A percentile compares a stretch with the other conserved stretches of the same genome.
phyloP scores from a whole-genome alignment of 1,284 basidiomycete genomes.

The Ceraceosorus guamensis region DNA sequence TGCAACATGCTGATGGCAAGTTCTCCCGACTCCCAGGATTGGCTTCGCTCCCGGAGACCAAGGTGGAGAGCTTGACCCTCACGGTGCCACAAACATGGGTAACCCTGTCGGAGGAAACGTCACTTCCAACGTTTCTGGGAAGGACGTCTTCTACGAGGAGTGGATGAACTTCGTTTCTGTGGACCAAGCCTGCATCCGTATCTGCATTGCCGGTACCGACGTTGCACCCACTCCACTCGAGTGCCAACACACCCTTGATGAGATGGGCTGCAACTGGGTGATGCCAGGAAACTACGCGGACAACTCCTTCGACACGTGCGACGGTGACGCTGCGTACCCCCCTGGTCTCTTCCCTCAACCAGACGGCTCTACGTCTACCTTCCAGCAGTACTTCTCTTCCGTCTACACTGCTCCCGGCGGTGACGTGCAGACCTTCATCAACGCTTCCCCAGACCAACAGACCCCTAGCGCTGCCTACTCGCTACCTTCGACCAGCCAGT shows the following conservation, averaged over 20 bases:
- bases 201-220: constrained; percentile 44
- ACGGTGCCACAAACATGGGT: constrained; percentile 49
- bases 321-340: constrained; percentile 46
- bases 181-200: constrained; percentile 46
- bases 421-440: constrained; percentile 33
- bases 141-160: constrained; percentile 54
- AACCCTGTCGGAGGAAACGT: constrained; percentile 56
- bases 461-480: constrained; percentile 45
- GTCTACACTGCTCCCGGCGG: constrained; percentile 25
- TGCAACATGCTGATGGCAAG: not conserved
- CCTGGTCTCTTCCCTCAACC: constrained; percentile 40
- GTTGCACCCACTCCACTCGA: constrained; percentile 28
- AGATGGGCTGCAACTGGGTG: constrained; percentile 49
- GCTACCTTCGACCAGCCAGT: constrained; percentile 37
- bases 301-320: constrained; percentile 42
- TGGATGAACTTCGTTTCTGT: constrained; percentile 51
- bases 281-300: constrained; percentile 46
- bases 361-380: constrained; percentile 38
- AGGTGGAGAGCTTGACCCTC: constrained; percentile 47
- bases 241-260: constrained; percentile 46
- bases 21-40: constrained; percentile 11
- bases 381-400: constrained; percentile 42
- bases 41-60: constrained; percentile 31
- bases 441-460: constrained; percentile 32
- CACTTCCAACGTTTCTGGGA: constrained; percentile 53